Evolutionary conservation across 1,139 yeast genomes (phyloP).

Genomic region (Geotrichum europaeum): DNA sequence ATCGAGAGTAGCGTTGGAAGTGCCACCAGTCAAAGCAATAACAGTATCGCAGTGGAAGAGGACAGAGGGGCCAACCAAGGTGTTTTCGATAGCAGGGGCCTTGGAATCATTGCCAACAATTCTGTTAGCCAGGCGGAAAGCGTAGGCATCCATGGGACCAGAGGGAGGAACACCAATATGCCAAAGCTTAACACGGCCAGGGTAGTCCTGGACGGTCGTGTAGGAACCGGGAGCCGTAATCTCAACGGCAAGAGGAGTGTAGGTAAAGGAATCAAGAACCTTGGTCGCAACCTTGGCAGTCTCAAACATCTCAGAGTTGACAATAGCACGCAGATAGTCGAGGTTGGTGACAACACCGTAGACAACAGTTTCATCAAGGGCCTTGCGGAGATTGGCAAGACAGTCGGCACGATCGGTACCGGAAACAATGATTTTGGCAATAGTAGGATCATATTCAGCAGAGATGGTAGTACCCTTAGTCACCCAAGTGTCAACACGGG

Average conservation of each 20-base stretch:
- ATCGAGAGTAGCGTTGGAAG: slow-evolving; percentile 59
- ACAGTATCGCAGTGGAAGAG: slow-evolving; percentile 74
- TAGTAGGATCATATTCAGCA: slow-evolving; percentile 93
- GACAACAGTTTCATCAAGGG: slow-evolving; percentile 78
- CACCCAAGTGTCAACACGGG: slow-evolving; percentile 93
- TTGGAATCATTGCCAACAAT: slow-evolving; percentile 77
- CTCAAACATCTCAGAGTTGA: slow-evolving; percentile 75
- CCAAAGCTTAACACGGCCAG: slow-evolving; percentile 90
- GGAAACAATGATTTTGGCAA: slow-evolving; percentile 92
- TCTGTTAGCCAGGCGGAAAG: slow-evolving; percentile 83
- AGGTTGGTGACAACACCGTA: slow-evolving; percentile 85
- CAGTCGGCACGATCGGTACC: slow-evolving; percentile 87
- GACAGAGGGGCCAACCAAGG: slow-evolving; percentile 79
- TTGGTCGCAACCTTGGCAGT: slow-evolving; percentile 81
- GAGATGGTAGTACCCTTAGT: slow-evolving; percentile 82
- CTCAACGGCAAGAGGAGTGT: slow-evolving; percentile 79
- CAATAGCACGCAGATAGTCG: slow-evolving; percentile 82
- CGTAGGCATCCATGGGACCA: slow-evolving; percentile 94
- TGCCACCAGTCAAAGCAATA: slow-evolving; percentile 84
- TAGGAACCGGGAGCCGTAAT: slow-evolving; percentile 83
- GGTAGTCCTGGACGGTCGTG: slow-evolving; percentile 93
- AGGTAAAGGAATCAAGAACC: slow-evolving; percentile 75
- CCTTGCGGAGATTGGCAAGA: slow-evolving; percentile 63
- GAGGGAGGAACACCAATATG: slow-evolving; percentile 93
- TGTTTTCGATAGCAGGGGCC: slow-evolving; percentile 87